A percentile compares a stretch with the other conserved stretches of the same genome.
Conservation (phyloP, 495 filamentous ascomycete genomes). For the Astrocystis sublimbata region DNA sequence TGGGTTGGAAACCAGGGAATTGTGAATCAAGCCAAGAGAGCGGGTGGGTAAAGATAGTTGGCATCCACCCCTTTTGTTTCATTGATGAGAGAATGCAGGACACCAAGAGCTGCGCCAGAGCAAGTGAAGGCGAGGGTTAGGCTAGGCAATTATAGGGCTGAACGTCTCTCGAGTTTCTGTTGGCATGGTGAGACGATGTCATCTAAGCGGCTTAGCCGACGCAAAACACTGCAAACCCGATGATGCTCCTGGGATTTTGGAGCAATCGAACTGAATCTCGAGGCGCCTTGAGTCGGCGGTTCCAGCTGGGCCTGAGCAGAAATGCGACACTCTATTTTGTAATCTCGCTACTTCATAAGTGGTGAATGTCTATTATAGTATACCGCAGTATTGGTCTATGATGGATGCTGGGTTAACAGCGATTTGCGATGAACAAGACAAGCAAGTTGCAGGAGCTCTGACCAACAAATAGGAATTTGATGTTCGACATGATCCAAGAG, state of each 20-base stretch:
- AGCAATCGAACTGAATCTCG: neutral
- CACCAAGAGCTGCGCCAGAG: neutral
- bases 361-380: too few relatives aligned
- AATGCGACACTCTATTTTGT: too few relatives aligned
- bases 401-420: neutral
- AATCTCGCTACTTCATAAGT: neutral
- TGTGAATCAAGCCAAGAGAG: slow-evolving; percentile 9
- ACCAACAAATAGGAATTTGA: neutral
- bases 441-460: neutral
- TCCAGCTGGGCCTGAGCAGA: too few relatives aligned
- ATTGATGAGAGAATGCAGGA: neutral
- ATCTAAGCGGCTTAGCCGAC: neutral
- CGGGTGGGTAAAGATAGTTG: slow-evolving; percentile 3
- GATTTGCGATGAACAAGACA: neutral
- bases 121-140: too few relatives aligned
- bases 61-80: slow-evolving; percentile 10
- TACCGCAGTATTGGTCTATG: too few relatives aligned
- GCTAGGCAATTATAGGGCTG: slow-evolving; percentile 8
- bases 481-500: neutral
- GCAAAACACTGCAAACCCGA: neutral
- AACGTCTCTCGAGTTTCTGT: neutral
- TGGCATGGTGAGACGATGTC: slow-evolving; percentile 2
- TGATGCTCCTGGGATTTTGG: neutral
- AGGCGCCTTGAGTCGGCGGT: too few relatives aligned
- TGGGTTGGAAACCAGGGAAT: neutral